These are phyloP conservation scores for Suillus subluteus DNA, from an alignment of 768 basidiomycete species.

Conservation along the genomic window DNA sequence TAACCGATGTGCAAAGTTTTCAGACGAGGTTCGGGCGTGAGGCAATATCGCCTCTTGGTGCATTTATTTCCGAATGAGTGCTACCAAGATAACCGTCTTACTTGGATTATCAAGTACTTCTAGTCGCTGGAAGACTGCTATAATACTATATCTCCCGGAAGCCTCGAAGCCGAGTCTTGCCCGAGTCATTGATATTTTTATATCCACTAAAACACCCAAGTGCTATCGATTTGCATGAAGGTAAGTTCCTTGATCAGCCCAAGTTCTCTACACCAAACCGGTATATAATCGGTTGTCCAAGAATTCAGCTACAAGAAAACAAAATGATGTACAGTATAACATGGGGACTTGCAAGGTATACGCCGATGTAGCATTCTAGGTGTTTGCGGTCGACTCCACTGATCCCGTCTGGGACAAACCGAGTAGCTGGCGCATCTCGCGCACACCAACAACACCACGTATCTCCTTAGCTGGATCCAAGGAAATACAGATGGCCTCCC, in stretches of 20 bases:
- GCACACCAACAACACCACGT: conserved; percentile 68
- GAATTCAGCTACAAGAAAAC: not conserved
- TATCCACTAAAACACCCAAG: not conserved
- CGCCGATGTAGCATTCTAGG: not conserved
- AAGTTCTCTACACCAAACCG: not conserved
- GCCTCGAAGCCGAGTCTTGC: not conserved
- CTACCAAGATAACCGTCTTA: not conserved
- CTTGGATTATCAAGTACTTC: not conserved
- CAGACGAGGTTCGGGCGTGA: not conserved
- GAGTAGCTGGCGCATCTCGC: conserved; percentile 73
- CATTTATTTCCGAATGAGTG: not conserved
- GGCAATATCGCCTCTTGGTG: not conserved
- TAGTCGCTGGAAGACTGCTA: not conserved
- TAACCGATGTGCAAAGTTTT: not conserved
- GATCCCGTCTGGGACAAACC: conserved; percentile 57
- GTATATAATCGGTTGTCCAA: no score
- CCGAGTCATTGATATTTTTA: not conserved
- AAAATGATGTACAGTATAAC: not conserved
- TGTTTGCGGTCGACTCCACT: conserved; percentile 7
- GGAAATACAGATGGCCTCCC: conserved; percentile 74
- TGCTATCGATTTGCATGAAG: not conserved
- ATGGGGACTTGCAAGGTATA: not conserved
- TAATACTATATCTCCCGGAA: not conserved
- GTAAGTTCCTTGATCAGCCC: not conserved
- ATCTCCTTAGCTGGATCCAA: conserved; percentile 55